Conservation (phyloP, 164 flowering plant species). For the Sextonia rubra region DNA sequence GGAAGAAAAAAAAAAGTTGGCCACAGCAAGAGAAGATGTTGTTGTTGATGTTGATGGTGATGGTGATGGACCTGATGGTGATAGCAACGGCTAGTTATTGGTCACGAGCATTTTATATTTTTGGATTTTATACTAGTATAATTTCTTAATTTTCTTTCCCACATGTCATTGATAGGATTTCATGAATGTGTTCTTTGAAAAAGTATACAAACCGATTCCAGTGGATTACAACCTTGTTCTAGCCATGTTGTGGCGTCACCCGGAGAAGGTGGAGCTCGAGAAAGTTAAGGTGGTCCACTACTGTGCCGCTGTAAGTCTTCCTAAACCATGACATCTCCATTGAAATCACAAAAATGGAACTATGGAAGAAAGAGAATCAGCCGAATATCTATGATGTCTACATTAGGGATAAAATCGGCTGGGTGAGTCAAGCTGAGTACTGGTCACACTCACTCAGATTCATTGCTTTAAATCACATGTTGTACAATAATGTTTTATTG, state of each 20-base stretch:
- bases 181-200: conserved; percentile 39
- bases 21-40: neutral
- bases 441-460: no score
- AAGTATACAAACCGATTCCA: conserved; percentile 41
- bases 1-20: neutral
- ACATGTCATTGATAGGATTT: conserved; percentile 29
- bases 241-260: conserved; percentile 36
- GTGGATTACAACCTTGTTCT: conserved; percentile 26
- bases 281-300: conserved; percentile 19
- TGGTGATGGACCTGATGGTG: neutral
- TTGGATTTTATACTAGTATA: no score
- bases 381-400: no score
- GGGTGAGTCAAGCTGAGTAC: no score
- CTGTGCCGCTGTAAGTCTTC: conserved; percentile 19
- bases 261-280: conserved; percentile 17
- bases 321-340: neutral
- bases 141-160: neutral
- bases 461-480: no score
- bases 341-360: no score
- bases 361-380: no score
- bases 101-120: no score
- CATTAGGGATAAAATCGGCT: no score
- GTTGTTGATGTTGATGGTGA: no score
- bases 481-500: no score
- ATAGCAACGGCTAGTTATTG: neutral